These are phyloP conservation scores for Craspedostauros australis DNA, from an alignment of 108 stramenopile genomes.

Conservation along the genomic window DNA sequence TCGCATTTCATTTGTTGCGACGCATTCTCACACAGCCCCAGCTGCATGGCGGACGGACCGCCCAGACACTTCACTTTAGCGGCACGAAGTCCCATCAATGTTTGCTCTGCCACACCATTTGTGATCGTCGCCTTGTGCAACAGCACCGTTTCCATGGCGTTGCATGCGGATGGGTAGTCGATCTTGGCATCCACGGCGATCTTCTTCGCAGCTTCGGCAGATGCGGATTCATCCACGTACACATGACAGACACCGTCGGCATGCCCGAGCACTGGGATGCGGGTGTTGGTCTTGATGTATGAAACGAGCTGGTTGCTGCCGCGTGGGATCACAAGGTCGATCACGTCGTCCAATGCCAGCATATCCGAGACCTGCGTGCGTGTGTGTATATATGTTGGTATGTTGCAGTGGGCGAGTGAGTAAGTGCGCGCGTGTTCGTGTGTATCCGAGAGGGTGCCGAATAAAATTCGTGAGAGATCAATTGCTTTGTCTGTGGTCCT, in stretches of 20 bases:
- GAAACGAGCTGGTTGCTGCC: conserved; percentile 88
- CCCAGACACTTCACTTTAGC: conserved; percentile 88
- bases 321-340: conserved; percentile 98
- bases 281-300: conserved; percentile 86
- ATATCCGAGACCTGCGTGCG: conserved; percentile 67
- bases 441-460: too few relatives aligned
- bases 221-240: conserved; percentile 88
- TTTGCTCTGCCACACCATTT: conserved; percentile 58
- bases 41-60: conserved; percentile 74
- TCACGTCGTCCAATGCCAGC: conserved; percentile 80
- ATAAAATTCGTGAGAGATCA: too few relatives aligned
- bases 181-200: conserved; percentile 92
- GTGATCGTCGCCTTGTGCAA: conserved; percentile 75
- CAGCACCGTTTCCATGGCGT: conserved; percentile 96
- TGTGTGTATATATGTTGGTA: too few relatives aligned
- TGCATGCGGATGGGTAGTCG: conserved; percentile 98
- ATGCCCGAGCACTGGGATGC: conserved; percentile 97
- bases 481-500: too few relatives aligned
- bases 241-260: conserved; percentile 99
- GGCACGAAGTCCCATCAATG: conserved; percentile 67
- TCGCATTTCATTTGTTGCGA: conserved; percentile 77
- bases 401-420: too few relatives aligned
- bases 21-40: conserved; percentile 65
- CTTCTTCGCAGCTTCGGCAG: conserved; percentile 47
- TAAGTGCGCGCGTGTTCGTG: too few relatives aligned